These are phyloP conservation scores for Moniliella sp. DNA, from an alignment of 1,284 basidiomycete genomes.

Conservation along the genomic window DNA sequence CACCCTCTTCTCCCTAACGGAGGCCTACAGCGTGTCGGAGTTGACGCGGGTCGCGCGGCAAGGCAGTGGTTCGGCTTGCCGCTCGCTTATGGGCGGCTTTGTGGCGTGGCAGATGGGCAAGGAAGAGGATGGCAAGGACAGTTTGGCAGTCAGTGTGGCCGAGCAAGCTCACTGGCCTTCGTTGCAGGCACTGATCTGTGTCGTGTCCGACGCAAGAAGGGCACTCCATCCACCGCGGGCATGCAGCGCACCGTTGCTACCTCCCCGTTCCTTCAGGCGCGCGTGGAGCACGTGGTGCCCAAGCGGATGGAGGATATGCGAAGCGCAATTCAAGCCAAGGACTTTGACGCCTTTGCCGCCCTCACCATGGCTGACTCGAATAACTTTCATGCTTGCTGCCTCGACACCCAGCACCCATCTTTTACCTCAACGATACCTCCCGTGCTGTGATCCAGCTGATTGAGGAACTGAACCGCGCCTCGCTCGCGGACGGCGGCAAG, in stretches of 20 bases:
- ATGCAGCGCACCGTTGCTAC: constrained; percentile 98
- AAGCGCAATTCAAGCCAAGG: constrained; percentile 55
- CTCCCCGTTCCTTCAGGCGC: constrained; percentile 63
- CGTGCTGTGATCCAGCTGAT: constrained; percentile 38
- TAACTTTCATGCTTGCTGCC: too few species aligned
- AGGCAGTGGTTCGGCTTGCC: constrained; percentile 88
- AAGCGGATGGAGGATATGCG: constrained; percentile 57
- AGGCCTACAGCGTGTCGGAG: constrained; percentile 38
- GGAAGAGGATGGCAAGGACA: constrained; percentile 54
- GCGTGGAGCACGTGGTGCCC: constrained; percentile 57
- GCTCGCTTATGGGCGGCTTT: constrained; percentile 91
- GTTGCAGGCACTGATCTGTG: constrained; percentile 87
- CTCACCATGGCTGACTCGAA: constrained; percentile 85
- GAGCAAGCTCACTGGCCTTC: constrained; percentile 46
- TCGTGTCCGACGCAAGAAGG: constrained; percentile 94
- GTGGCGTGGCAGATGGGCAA: constrained; percentile 80
- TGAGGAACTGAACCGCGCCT: constrained; percentile 78
- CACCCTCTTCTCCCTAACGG: constrained; percentile 59
- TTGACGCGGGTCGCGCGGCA: constrained; percentile 86
- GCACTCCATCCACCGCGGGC: constrained; percentile 73
- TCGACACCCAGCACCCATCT: constrained; percentile 96
- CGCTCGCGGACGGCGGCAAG: constrained; percentile 41
- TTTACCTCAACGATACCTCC: constrained; percentile 95
- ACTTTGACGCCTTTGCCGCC: constrained; percentile 70
- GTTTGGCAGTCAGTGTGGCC: constrained; percentile 62